A percentile compares a stretch with the other conserved stretches of the same genome.
Evolutionary conservation across 169 alveolate genomes (phyloP).

Genomic region (Cryptosporidium meleagridis): DNA sequence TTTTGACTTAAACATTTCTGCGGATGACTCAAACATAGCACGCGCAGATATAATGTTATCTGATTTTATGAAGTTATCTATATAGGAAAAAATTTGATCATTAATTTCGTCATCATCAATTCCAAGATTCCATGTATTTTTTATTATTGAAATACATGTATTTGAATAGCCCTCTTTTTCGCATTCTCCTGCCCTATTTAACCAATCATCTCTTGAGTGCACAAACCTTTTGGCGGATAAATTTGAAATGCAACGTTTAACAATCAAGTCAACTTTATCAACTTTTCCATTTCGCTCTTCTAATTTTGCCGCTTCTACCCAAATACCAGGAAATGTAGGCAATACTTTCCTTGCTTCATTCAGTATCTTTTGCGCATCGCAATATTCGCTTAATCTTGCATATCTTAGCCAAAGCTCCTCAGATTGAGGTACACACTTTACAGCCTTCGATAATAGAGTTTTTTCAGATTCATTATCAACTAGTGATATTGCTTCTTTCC

Average conservation of each 20-base stretch:
- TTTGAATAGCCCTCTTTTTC: conserved; percentile 86
- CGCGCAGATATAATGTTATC: conserved; percentile 89
- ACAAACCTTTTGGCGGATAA: conserved; percentile 85
- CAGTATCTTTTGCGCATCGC: conserved; percentile 95
- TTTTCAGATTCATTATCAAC: conserved; percentile 95
- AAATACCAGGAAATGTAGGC: conserved; percentile 94
- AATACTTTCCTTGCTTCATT: conserved; percentile 96
- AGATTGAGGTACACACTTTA: conserved; percentile 97
- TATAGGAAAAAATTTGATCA: conserved; percentile 85
- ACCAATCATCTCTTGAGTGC: conserved; percentile 90
- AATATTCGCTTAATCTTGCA: conserved; percentile 95
- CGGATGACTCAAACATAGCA: conserved; percentile 86
- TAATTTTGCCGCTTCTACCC: conserved; percentile 97
- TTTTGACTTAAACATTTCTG: conserved; percentile 85
- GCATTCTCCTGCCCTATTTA: conserved; percentile 91
- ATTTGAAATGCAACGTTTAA: conserved; percentile 88
- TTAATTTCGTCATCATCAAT: conserved; percentile 81
- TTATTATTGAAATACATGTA: conserved; percentile 91
- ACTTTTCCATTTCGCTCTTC: conserved; percentile 94
- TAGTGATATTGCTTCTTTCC: conserved; percentile 97
- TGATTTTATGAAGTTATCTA: conserved; percentile 84
- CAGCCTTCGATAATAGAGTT: conserved; percentile 94
- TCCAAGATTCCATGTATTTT: conserved; percentile 83
- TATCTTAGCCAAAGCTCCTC: conserved; percentile 98
- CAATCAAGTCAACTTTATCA: conserved; percentile 83